A percentile compares a stretch with the other conserved stretches of the same genome.
phyloP scores from a whole-genome alignment of 495 filamentous ascomycete genomes.

The Pseudoneurospora amorphoporcata region DNA sequence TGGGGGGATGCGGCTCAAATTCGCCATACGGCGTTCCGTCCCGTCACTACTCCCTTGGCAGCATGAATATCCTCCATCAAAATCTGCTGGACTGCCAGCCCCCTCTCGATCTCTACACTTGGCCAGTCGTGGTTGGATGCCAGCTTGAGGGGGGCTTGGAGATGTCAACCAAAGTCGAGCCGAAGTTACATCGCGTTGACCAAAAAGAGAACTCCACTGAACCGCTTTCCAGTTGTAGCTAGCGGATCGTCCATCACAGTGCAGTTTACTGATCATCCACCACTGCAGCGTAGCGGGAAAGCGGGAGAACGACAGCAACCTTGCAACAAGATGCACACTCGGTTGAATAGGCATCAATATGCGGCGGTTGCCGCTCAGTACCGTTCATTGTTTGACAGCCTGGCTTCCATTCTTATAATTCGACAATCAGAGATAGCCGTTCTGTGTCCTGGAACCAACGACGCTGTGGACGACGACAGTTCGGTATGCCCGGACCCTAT shows the following conservation, averaged over 20 bases:
- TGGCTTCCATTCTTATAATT: too few relatives aligned
- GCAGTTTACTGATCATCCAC: neutral
- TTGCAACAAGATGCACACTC: neutral
- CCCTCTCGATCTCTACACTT: neutral
- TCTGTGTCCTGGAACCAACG: too few relatives aligned
- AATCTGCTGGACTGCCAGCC: neutral
- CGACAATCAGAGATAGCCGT: too few relatives aligned
- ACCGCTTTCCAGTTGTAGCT: neutral
- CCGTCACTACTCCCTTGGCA: neutral
- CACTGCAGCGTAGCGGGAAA: neutral
- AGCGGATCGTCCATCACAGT: neutral
- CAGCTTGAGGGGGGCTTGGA: neutral
- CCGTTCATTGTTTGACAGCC: too few relatives aligned
- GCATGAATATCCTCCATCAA: too few relatives aligned
- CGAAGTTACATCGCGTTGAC: neutral
- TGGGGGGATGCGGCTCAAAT: neutral
- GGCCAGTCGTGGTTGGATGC: neutral
- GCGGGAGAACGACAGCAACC: neutral
- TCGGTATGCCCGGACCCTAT: neutral
- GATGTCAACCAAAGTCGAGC: neutral
- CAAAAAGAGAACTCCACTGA: neutral
- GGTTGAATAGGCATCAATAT: too few relatives aligned
- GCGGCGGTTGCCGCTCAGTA: too few relatives aligned
- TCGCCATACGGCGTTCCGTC: neutral
- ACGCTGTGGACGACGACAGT: neutral